Evolutionary conservation across 2,329 filamentous ascomycete species (phyloP).

Genomic region (Aspergillus thermomutatus): DNA sequence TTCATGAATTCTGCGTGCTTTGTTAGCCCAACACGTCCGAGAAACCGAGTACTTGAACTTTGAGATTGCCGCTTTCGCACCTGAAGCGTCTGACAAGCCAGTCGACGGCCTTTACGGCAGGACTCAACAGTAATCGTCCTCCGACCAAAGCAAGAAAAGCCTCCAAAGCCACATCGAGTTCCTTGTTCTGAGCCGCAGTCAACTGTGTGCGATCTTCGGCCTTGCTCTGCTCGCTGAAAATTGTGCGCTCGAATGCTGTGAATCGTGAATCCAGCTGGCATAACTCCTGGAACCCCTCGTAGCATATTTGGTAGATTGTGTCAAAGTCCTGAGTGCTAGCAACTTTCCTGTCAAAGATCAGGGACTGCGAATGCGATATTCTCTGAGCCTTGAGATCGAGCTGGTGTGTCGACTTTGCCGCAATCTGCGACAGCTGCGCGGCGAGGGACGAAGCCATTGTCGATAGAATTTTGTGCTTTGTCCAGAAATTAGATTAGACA

Average conservation of each 20-base stretch:
- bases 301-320: slow-evolving; percentile 79
- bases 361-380: slow-evolving; percentile 84
- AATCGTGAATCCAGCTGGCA: slow-evolving; percentile 84
- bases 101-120: slow-evolving; percentile 86
- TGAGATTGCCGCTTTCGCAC: slow-evolving; percentile 47
- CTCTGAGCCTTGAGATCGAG: slow-evolving; percentile 92
- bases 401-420: slow-evolving; percentile 82
- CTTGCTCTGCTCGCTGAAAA: slow-evolving; percentile 95
- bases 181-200: slow-evolving; percentile 74
- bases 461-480: slow-evolving; percentile 13
- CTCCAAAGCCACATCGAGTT: slow-evolving; percentile 74
- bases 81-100: slow-evolving; percentile 91
- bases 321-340: slow-evolving; percentile 88
- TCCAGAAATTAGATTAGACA: slow-evolving; percentile 9
- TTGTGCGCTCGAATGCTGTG: slow-evolving; percentile 65
- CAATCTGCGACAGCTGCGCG: slow-evolving; percentile 90
- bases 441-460: slow-evolving; percentile 82
- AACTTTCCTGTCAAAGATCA: slow-evolving; percentile 85
- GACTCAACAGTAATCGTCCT: slow-evolving; percentile 73
- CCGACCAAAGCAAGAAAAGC: slow-evolving; percentile 79
- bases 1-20: slow-evolving; percentile 70
- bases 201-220: slow-evolving; percentile 82
- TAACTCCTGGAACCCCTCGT: slow-evolving; percentile 86
- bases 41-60: neutral
- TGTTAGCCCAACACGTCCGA: slow-evolving; percentile 13